phyloP scores from a whole-genome alignment of 2,329 filamentous ascomycete genomes.

The Capronia americana region DNA sequence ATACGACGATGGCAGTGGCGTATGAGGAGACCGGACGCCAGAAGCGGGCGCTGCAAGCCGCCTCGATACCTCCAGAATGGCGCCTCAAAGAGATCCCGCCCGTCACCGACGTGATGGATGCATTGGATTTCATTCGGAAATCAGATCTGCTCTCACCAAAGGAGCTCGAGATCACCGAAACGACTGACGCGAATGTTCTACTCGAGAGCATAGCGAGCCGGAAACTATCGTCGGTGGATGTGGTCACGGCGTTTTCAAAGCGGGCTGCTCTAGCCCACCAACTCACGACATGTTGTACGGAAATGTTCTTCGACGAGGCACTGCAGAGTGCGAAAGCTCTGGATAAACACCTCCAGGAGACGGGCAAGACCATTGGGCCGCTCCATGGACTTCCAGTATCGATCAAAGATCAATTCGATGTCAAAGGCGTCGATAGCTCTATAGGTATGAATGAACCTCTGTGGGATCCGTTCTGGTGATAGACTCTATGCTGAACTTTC shows the following conservation, averaged over 20 bases:
- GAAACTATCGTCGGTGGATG: constrained; percentile 48
- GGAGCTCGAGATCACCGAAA: constrained; percentile 10
- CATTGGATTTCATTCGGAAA: not conserved
- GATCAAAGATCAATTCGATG: constrained; percentile 54
- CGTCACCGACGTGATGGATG: not conserved
- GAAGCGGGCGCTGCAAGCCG: not conserved
- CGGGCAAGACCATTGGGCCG: constrained; percentile 57
- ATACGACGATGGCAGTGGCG: not conserved
- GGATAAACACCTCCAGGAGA: constrained; percentile 50
- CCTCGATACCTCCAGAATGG: constrained; percentile 8
- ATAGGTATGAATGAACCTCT: constrained; percentile 41
- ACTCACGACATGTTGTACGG: constrained; percentile 45
- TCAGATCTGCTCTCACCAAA: not conserved
- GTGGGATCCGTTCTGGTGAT: constrained; percentile 47
- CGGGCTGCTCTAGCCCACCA: constrained; percentile 50
- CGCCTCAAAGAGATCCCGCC: constrained; percentile 5
- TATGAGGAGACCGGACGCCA: not conserved
- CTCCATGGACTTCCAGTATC: constrained; percentile 67
- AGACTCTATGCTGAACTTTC: constrained; percentile 52
- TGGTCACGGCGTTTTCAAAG: constrained; percentile 63
- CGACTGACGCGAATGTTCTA: not conserved
- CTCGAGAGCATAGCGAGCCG: not conserved
- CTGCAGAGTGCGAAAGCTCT: constrained; percentile 54
- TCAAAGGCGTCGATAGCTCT: constrained; percentile 41
- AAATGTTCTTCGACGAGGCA: constrained; percentile 59